Conservation (phyloP, 768 basidiomycete genomes). For the Russula griseocarnosa region DNA sequence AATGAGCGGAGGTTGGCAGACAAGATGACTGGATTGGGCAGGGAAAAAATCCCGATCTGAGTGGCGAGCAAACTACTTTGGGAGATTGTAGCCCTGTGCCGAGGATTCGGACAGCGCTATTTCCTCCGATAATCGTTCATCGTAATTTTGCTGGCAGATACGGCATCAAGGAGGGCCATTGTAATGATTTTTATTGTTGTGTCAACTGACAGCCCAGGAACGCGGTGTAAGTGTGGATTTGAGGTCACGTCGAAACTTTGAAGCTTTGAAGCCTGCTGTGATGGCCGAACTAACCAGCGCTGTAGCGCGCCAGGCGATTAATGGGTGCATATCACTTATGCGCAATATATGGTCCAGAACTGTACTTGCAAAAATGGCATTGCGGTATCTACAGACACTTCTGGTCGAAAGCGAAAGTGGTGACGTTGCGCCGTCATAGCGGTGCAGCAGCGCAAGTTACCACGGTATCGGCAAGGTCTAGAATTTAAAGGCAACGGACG, state of each 20-base stretch:
- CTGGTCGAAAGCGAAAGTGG: neutral
- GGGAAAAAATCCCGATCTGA: neutral
- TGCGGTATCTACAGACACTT: neutral
- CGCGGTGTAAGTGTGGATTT: neutral
- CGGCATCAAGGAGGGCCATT: neutral
- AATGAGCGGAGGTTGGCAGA: neutral
- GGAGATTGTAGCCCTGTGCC: neutral
- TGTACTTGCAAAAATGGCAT: neutral
- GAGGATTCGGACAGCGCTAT: neutral
- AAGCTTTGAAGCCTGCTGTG: neutral
- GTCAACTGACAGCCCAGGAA: constrained; percentile 10
- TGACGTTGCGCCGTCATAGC: neutral
- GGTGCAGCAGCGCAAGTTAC: neutral
- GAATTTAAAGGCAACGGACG: neutral
- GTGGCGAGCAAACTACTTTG: neutral
- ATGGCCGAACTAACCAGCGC: neutral
- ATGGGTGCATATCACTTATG: neutral
- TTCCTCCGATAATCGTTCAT: neutral
- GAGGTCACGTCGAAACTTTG: neutral
- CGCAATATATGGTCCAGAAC: neutral
- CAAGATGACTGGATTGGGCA: neutral
- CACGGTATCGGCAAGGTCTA: neutral
- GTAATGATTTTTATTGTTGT: neutral
- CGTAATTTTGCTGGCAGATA: constrained; percentile 6
- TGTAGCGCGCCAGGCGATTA: neutral